These are phyloP conservation scores for Rhizophora mangle DNA, from an alignment of 345 rosid genomes.

Conservation along the genomic window DNA sequence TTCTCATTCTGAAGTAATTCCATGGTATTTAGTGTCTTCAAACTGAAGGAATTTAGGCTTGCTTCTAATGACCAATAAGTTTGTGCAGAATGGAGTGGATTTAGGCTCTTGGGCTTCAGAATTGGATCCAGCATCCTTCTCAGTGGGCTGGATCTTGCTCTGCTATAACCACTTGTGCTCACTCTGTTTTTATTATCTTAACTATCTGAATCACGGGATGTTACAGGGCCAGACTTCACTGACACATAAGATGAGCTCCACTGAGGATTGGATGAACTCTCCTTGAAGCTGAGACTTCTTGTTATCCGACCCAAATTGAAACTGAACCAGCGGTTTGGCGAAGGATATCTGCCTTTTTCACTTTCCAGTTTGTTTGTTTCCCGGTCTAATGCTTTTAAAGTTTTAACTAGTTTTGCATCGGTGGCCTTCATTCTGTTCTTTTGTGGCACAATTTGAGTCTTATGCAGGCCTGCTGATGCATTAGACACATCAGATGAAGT, in stretches of 20 bases:
- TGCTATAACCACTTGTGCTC: slow-evolving; percentile 32
- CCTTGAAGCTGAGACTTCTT: slow-evolving; percentile 76
- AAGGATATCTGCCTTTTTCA: slow-evolving; percentile 42
- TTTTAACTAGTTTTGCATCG: slow-evolving; percentile 32
- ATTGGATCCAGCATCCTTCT: slow-evolving; percentile 71
- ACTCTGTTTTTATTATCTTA: slow-evolving; percentile 37
- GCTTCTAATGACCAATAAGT: slow-evolving; percentile 33
- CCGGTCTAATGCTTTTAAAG: slow-evolving; percentile 38
- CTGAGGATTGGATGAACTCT: slow-evolving; percentile 46
- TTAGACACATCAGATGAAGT: slow-evolving; percentile 29
- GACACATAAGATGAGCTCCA: slow-evolving; percentile 44
- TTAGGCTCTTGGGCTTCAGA: slow-evolving; percentile 47
- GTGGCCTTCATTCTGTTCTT: slow-evolving; percentile 13
- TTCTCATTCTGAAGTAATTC: slow-evolving; percentile 32
- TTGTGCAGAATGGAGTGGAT: slow-evolving; percentile 31
- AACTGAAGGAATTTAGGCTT: slow-evolving; percentile 31
- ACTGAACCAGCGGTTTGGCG: slow-evolving; percentile 70
- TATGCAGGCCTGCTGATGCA: slow-evolving; percentile 8
- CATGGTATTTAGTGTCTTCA: slow-evolving; percentile 21
- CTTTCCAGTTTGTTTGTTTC: slow-evolving; percentile 34
- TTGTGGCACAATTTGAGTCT: slow-evolving; percentile 11
- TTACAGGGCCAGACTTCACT: slow-evolving; percentile 56
- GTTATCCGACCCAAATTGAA: slow-evolving; percentile 68
- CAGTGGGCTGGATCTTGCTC: slow-evolving; percentile 70
- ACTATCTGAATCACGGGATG: slow-evolving; percentile 35